Evolutionary conservation across 371 early-diverging fungal species (phyloP).

Genomic region (Mucor circinelloides): DNA sequence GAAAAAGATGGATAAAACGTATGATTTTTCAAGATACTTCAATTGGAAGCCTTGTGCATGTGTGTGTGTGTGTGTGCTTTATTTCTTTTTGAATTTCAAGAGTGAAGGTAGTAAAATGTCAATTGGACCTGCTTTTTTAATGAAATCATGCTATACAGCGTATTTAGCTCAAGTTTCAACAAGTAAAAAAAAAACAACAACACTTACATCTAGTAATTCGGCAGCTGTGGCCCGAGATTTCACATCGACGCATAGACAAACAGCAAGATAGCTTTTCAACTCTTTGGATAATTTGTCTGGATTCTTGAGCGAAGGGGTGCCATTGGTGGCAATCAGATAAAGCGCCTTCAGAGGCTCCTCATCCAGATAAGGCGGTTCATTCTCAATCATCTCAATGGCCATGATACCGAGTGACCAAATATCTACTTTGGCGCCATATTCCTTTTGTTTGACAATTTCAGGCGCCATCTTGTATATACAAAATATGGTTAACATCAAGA

Average conservation of each 20-base stretch:
- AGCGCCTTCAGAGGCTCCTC: slow-evolving; percentile 94
- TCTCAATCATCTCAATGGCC: slow-evolving; percentile 98
- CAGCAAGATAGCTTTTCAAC: slow-evolving; percentile 84
- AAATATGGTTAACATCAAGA: background rate
- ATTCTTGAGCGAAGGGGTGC: slow-evolving; percentile 89
- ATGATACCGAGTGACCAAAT: slow-evolving; percentile 94
- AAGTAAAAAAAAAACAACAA: background rate
- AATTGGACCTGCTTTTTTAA: slow-evolving; percentile 42
- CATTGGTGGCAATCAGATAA: slow-evolving; percentile 95
- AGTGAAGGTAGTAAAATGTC: slow-evolving; percentile 30
- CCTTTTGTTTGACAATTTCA: slow-evolving; percentile 89
- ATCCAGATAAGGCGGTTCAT: slow-evolving; percentile 96
- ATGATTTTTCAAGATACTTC: background rate
- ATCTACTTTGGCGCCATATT: slow-evolving; percentile 89
- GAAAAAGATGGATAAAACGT: background rate
- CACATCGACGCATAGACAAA: slow-evolving; percentile 91
- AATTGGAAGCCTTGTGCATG: background rate
- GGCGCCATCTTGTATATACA: slow-evolving; percentile 72
- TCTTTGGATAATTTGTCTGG: slow-evolving; percentile 79
- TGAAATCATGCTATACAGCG: slow-evolving; percentile 35
- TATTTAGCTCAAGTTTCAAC: background rate
- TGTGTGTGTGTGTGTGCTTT: background rate
- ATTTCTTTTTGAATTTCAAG: slow-evolving; percentile 30
- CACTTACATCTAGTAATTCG: slow-evolving; percentile 71
- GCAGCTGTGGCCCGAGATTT: slow-evolving; percentile 79